A percentile compares a stretch with the other conserved stretches of the same genome.
phyloP scores from a whole-genome alignment of 495 filamentous ascomycete species.

The Friedmanniomyces simplex region DNA sequence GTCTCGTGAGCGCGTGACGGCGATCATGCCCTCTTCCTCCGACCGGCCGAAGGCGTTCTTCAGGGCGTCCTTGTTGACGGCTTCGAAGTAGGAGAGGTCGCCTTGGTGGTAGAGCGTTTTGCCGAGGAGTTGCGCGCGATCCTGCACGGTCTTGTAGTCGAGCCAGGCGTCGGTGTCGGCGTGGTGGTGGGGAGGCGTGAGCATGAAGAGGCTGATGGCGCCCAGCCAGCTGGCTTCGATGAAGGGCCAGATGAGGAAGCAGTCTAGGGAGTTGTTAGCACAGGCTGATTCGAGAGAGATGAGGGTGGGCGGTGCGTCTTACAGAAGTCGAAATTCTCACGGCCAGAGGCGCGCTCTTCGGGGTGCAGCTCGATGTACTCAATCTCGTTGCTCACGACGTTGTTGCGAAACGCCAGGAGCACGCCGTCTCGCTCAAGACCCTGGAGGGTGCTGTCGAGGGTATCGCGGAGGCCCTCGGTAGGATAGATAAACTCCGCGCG shows the following conservation, averaged over 20 bases:
- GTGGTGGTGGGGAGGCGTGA: constrained; percentile 58
- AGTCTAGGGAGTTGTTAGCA: constrained; percentile 36
- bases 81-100: constrained; percentile 91
- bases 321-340: constrained; percentile 92
- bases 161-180: constrained; percentile 54
- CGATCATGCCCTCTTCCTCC: constrained; percentile 80
- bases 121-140: constrained; percentile 75
- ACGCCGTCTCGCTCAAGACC: constrained; percentile 72
- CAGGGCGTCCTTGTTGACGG: constrained; percentile 93
- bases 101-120: constrained; percentile 98
- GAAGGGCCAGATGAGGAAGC: constrained; percentile 96
- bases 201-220: constrained; percentile 71
- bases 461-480: constrained; percentile 65
- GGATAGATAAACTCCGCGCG: constrained; percentile 95
- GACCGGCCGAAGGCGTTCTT: constrained; percentile 86
- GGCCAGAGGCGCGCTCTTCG: constrained; percentile 59
- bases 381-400: constrained; percentile 38
- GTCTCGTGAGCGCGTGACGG: constrained; percentile 53
- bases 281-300: background rate
- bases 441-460: constrained; percentile 65
- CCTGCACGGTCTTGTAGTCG: constrained; percentile 63
- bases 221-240: constrained; percentile 90
- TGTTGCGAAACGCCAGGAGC: constrained; percentile 55
- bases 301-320: background rate
- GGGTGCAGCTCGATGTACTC: constrained; percentile 62